Base-by-base conservation (phyloP, 2,329 filamentous ascomycete genomes). In the Hymenoscyphus albidus region DNA sequence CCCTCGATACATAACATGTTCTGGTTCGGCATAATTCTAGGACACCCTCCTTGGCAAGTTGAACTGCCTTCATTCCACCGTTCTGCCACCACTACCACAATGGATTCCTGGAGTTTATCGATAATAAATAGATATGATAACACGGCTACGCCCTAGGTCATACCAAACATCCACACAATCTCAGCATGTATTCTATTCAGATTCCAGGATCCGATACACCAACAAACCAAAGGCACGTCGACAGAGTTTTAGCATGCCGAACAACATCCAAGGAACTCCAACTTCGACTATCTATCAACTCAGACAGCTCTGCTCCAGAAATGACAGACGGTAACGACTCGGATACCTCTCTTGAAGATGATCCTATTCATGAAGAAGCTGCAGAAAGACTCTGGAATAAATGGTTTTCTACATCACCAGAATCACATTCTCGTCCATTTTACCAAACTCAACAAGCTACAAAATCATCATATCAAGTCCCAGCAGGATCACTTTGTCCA, bases 261-360 rank as follows among this genome's bases (percentile, higher is more conserved):
- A 22, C 44, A 51, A 51, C 44, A 51, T 51, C 44, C 9, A 51
- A 10, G 22, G 44, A 51, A 51, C 44, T 51, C 44, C 44, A 51
- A 51, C 44, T 51, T 51, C 44, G 44, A n/a, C 44, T 51, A 51
- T 51, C 44, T 18, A 51, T 51, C 44, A 51, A 51, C 44, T 51
- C 44, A n/a, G 44, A 51, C 18, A 51, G 44, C 12, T 51, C 44
- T n/a, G n/a, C 18, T 4, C n/a, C 44, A 22, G 44, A 51, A 10
- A 51, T 51, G 44, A 51, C n/a, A 22, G 44, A 51, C 44, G 44
- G 44, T n/a, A 51, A 51, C 44, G 44, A 51, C 22, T 51, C 18
- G 18, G 44, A 51, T 27, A 51, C 18, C 5, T 51, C 44, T 18
- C 9, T 51, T 12, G 44, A 51, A 51, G 18, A 51, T 22, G 44